Evolutionary conservation across 139 green algal genomes (phyloP), one percentile per base, ranked within the genome.

Genomic region (Coccomyxa sp.): DNA sequence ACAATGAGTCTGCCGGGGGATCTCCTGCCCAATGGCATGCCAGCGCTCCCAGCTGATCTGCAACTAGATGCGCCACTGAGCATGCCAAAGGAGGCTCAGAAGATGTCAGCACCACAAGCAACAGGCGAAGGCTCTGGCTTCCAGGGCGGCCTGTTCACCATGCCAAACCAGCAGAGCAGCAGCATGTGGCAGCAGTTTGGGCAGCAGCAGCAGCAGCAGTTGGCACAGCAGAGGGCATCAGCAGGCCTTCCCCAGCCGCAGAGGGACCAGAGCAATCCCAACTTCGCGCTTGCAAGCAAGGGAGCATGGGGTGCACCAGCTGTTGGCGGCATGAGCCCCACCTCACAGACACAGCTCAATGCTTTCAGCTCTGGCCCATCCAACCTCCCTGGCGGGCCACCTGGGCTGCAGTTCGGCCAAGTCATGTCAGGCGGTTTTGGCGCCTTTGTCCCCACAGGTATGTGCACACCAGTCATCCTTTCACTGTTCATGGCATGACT

Each of bases 11-110:
- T 68, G 9, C 4, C 33, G 39, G 39, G 40, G 6, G 44, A 68
- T 34, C 36, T 74, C 27, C 68, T 83, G 79, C 73, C 79, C 35
- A 83, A 78, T 55, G 80, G 75, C 75, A 84, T 84, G 36, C 75
- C 75, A 12, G 18, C 70, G 55, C 72, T 84, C 50, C 80, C 80
- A 4, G 75, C 69, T n/a, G 80, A 84, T n/a, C 75, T 84, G 2
- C 71, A 50, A 18, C 68, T 84, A 41, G 80, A 83, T 40, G n/a
- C n/a, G n/a, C n/a, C n/a, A n/a, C n/a, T n/a, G n/a, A n/a, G n/a
- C n/a, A n/a, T n/a, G n/a, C n/a, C n/a, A n/a, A n/a, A n/a, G n/a
- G n/a, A n/a, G n/a, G n/a, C n/a, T n/a, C n/a, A n/a, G n/a, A n/a
- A n/a, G n/a, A n/a, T n/a, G n/a, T n/a, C n/a, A n/a, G n/a, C n/a